Base-by-base conservation (phyloP, 139 green algal species). In the Volvox reticuliferus region DNA sequence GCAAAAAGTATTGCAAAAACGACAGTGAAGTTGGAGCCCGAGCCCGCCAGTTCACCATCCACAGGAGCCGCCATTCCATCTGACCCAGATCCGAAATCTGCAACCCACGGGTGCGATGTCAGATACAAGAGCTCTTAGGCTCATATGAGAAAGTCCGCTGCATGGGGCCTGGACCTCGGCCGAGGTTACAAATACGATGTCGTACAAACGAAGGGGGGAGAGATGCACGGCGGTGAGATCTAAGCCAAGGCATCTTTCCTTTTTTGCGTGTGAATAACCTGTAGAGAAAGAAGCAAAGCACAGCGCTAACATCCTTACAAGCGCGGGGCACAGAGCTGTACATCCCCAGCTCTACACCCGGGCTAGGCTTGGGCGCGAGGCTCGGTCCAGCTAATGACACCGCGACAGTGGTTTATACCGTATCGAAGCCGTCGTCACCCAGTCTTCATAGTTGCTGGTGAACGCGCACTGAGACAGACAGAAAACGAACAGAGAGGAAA, bases 11-110 rank as follows among this genome's bases (percentile, higher is more conserved):
- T 26, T 37, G 28, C 24, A 86, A 28, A 21, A 86, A 71, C 24
- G 79, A 86, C 32, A 65, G 50, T 18, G 79, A 67, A 1, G 24
- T 86, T 37, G 79, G 79, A 37, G 79, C 50, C 13, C 44, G 14
- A 14, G 55, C 79, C 0, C 79, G 50, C 79, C 79, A 71, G 79
- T 86, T 55, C 50, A 86, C 22, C 13, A 55, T 22, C 26, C n/a
- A 33, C 79, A 86, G 21, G 21, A 86, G 79, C 79, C 44, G 79
- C 79, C 79, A 86, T 55, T 86, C 79, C 79, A 86, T 86, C 1
- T 55, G 79, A 26, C 44, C 44, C 5, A 86, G 50, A 68, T 86
- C 44, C 22, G 37, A n/a, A 14, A 55, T 19, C 79, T 86, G 79
- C 19, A n/a, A 30, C 18, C 12, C 30, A 62, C 1, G 21, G 65